phyloP scores from a whole-genome alignment of 108 stramenopile species.

The Nitzschia sp. region DNA sequence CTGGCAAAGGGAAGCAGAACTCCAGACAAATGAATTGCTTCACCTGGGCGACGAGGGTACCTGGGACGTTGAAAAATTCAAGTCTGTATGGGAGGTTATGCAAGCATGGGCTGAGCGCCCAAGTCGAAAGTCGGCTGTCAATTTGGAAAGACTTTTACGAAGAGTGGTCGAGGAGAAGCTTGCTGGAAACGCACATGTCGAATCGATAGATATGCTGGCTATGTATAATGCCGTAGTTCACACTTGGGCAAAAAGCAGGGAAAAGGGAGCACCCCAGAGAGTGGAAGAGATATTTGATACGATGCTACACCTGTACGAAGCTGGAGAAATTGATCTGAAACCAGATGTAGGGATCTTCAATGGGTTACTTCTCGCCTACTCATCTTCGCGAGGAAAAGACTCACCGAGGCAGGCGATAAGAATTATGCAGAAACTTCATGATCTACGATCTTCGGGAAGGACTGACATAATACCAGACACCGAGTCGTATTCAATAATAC shows the following conservation, averaged over 20 bases:
- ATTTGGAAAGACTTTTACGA: conserved; percentile 15
- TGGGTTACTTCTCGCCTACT: conserved; percentile 14
- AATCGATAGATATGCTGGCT: conserved; percentile 7
- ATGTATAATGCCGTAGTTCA: conserved; percentile 25
- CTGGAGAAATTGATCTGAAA: conserved; percentile 15
- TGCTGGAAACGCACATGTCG: conserved; percentile 6
- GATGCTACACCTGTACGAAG: conserved; percentile 22
- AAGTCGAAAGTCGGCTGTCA: conserved; percentile 2
- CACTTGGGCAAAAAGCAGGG: conserved; percentile 29
- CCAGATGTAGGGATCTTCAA: conserved; percentile 30
- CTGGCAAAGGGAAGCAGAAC: neutral
- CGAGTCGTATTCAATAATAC: conserved; percentile 12
- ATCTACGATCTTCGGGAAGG: conserved; percentile 7
- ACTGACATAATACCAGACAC: conserved; percentile 15
- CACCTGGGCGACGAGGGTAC: conserved; percentile 6
- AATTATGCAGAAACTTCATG: conserved; percentile 16
- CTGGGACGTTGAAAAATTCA: conserved; percentile 9
- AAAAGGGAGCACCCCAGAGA: conserved; percentile 11
- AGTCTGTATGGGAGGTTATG: neutral
- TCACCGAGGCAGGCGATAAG: conserved; percentile 15
- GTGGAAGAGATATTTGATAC: conserved; percentile 32
- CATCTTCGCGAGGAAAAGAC: conserved; percentile 12
- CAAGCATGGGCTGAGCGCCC: conserved; percentile 11
- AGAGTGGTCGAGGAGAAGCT: conserved; percentile 22
- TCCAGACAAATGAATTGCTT: conserved; percentile 8